Conservation (phyloP, 306 rosid species). For the Sesbania bispinosa region DNA sequence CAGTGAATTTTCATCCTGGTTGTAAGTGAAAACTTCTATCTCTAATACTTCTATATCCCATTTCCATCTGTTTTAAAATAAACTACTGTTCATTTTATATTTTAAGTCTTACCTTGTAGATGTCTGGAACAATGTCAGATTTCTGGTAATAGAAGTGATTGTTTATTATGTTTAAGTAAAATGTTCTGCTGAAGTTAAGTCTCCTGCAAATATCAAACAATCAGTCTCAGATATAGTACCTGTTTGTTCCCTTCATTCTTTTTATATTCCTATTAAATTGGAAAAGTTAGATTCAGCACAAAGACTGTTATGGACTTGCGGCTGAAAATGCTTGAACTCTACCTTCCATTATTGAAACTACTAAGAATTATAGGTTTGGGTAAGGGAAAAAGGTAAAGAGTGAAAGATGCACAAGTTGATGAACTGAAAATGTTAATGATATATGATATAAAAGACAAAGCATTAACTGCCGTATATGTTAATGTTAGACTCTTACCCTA, state of each 20-base stretch:
- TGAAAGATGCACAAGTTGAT: background rate
- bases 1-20: constrained; percentile 17
- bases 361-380: background rate
- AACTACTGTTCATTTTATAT: background rate
- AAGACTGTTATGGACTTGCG: background rate
- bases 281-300: background rate
- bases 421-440: background rate
- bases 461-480: background rate
- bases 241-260: background rate
- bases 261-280: background rate
- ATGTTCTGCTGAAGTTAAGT: background rate
- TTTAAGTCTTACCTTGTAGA: background rate
- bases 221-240: background rate
- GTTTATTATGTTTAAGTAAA: constrained; percentile 7
- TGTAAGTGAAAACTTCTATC: constrained; percentile 24
- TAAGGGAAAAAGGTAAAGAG: background rate
- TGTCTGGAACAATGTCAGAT: background rate
- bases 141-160: background rate
- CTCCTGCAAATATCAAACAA: constrained; percentile 13
- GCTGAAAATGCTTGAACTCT: background rate
- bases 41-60: background rate
- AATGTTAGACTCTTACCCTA: background rate
- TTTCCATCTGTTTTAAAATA: constrained; percentile 15
- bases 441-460: background rate
- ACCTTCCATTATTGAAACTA: constrained; percentile 8